Percentiles rank a stretch among this genome's conserved stretches.
Evolutionary conservation across 2,329 filamentous ascomycete genomes (phyloP).

Genomic region (Aureobasidium sp.): DNA sequence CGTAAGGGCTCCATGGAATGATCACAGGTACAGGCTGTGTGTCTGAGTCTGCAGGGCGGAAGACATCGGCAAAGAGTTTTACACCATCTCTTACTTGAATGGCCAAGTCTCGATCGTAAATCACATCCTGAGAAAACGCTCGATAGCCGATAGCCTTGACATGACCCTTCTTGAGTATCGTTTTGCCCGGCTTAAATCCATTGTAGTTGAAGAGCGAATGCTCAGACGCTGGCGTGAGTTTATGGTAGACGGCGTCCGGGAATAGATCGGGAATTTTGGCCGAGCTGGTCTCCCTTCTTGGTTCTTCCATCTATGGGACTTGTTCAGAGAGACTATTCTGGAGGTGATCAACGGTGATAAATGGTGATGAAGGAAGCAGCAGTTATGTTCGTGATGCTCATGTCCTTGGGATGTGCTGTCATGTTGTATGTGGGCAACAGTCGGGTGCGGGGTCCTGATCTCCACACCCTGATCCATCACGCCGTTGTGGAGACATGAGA

Average conservation of each 20-base stretch:
- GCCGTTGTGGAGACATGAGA: no score
- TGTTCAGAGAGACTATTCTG: no score
- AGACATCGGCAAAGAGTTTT: slow-evolving; percentile 38
- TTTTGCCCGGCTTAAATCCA: neutral
- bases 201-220: neutral
- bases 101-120: slow-evolving; percentile 37
- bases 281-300: neutral
- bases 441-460: no score
- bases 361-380: no score
- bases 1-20: slow-evolving; percentile 38
- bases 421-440: no score
- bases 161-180: neutral
- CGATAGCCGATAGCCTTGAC: neutral
- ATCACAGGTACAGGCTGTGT: slow-evolving; percentile 34
- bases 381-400: no score
- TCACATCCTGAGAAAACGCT: slow-evolving; percentile 18
- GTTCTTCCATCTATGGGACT: no score
- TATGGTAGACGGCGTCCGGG: neutral
- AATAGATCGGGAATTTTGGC: neutral
- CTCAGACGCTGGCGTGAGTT: neutral
- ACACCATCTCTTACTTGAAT: slow-evolving; percentile 36
- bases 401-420: no score
- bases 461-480: no score
- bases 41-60: slow-evolving; percentile 29
- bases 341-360: no score